These are phyloP conservation scores for Bacidia gigantensis DNA, from an alignment of 495 filamentous ascomycete species.

Conservation along the genomic window DNA sequence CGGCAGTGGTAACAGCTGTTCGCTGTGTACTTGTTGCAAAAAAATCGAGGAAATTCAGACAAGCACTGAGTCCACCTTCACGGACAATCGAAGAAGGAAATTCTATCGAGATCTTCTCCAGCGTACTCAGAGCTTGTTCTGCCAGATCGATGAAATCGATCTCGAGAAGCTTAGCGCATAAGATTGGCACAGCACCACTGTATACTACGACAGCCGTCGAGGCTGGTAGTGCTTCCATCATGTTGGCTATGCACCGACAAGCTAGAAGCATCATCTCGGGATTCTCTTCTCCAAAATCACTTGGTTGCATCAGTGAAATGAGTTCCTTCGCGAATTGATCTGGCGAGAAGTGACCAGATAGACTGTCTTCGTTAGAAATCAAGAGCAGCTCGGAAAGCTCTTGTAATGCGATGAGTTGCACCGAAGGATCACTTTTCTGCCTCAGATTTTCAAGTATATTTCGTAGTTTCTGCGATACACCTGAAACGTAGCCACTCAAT, in stretches of 20 bases:
- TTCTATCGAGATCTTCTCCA: constrained; percentile 95
- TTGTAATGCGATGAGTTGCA: constrained; percentile 84
- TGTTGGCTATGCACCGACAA: constrained; percentile 87
- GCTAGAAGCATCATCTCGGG: constrained; percentile 96
- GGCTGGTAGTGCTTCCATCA: constrained; percentile 92
- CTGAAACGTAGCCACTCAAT: constrained; percentile 80
- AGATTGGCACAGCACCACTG: constrained; percentile 81
- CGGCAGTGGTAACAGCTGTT: constrained; percentile 90
- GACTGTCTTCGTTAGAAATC: constrained; percentile 90
- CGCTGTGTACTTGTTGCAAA: constrained; percentile 95
- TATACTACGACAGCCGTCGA: constrained; percentile 94
- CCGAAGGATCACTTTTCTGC: constrained; percentile 74
- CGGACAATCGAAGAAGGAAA: constrained; percentile 93
- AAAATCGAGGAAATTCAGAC: constrained; percentile 88
- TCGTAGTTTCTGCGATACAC: constrained; percentile 63
- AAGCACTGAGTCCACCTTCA: constrained; percentile 88
- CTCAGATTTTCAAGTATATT: constrained; percentile 73
- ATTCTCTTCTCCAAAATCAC: constrained; percentile 76
- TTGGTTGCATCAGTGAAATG: constrained; percentile 81
- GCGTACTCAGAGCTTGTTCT: constrained; percentile 88
- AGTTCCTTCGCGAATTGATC: constrained; percentile 94
- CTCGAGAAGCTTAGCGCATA: constrained; percentile 87
- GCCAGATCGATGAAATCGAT: constrained; percentile 95
- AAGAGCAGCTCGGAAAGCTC: constrained; percentile 88
- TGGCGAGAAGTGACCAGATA: constrained; percentile 88